Percentiles rank a stretch among this genome's conserved stretches.
Conservation (phyloP, 2,329 filamentous ascomycete species). For the Fusarium keratoplasticum region DNA sequence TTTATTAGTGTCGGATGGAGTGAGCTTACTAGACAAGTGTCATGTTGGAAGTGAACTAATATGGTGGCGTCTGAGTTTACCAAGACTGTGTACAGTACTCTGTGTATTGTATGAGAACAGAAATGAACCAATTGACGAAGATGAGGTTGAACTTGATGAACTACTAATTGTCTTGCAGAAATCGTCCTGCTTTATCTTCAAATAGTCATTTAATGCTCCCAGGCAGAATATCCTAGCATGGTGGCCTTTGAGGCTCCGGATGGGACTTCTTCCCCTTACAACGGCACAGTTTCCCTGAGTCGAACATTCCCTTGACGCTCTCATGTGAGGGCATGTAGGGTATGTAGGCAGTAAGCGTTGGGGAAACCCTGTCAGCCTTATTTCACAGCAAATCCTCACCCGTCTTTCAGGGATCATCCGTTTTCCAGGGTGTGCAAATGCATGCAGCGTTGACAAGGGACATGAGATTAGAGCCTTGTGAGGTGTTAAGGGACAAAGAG, state of each 20-base stretch:
- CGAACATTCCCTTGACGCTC: neutral
- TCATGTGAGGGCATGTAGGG: neutral
- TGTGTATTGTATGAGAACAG: neutral
- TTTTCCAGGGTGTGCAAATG: neutral
- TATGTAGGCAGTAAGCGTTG: neutral
- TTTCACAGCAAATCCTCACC: neutral
- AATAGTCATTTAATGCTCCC: rapidly evolving
- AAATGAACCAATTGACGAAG: neutral
- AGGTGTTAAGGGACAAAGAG: neutral
- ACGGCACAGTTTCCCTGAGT: neutral
- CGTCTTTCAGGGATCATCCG: neutral
- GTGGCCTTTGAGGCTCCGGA: neutral
- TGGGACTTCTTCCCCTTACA: neutral
- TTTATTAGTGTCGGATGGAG: neutral
- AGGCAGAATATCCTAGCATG: neutral
- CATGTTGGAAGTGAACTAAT: neutral
- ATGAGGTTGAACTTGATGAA: neutral
- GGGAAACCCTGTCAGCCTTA: neutral
- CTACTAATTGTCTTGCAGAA: neutral
- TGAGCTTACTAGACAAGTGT: neutral
- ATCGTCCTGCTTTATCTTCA: neutral
- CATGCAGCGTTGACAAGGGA: neutral
- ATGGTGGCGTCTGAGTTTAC: neutral
- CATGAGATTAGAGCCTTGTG: neutral
- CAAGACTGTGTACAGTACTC: neutral